Base-by-base conservation (phyloP, 2,329 filamentous ascomycete species). In the Amauroascus verrucosus region DNA sequence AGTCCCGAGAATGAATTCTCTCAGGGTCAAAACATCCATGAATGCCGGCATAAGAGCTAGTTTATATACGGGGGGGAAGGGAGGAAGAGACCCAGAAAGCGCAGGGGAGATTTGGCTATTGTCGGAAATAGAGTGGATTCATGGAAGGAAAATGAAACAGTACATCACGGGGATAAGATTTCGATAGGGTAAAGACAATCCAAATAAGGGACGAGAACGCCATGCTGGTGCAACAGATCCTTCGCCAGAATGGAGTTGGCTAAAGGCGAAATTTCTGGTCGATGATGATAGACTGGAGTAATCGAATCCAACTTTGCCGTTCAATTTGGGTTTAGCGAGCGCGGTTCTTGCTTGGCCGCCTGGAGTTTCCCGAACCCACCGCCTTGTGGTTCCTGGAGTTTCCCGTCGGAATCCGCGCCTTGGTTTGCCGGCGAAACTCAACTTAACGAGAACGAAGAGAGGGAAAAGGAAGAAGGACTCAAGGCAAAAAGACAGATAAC, bases 61-160 rank as follows among this genome's bases (percentile, higher is more conserved):
- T 52, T 52, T 52, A 46, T 46, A 52, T 26, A 45, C 41, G 22
- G 49, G 18, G 26, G 18, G 13, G 48, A 20, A 16, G 13, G 18
- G 44, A 37, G 51, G 13, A 28, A 54, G 53, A 22, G 33, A 22
- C 38, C 38, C 24, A 50, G 44, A n/a, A 20, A n/a, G 14, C n/a
- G 26, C 44, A 46, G 45, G 48, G 37, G 38, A 45, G 48, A 49
- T 22, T 54, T 33, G 52, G 52, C 40, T 48, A 50, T 49, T 40
- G 18, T 14, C 47, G 47, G 40, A 46, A 24, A 32, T 22, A 14
- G 38, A 44, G 40, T 48, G 45, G 40, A 40, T 54, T 50, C 32
- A 54, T 45, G 45, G 16, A 40, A 54, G n/a, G 30, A 26, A 45
- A 38, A 49, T 44, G 45, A 28, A 50, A 49, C 52, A 24, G 51